Percentiles rank a stretch among this genome's conserved stretches.
Evolutionary conservation across 306 rosid species (phyloP).

Genomic region (Styphnolobium japonicum): DNA sequence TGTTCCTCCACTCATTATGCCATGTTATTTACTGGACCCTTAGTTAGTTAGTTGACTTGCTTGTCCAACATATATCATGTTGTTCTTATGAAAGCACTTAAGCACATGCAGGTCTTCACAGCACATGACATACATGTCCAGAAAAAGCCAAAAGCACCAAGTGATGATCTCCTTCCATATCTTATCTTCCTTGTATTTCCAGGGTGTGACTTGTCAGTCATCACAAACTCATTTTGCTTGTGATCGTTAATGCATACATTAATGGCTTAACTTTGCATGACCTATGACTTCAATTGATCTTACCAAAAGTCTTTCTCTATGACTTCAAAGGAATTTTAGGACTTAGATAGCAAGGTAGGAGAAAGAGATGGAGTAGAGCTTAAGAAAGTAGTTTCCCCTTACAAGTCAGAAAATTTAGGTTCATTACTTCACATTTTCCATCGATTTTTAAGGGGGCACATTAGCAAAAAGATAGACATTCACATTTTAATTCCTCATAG

Average conservation of each 20-base stretch:
- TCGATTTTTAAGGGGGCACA: neutral
- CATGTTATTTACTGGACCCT: neutral
- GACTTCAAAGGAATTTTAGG: neutral
- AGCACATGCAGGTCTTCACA: neutral
- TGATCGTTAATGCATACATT: neutral
- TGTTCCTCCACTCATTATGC: neutral
- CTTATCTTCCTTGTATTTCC: neutral
- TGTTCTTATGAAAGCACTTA: neutral
- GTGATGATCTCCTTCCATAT: neutral
- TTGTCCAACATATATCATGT: neutral
- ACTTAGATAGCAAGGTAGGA: neutral
- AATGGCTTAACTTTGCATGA: neutral
- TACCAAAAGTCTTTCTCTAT: neutral
- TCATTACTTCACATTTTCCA: neutral
- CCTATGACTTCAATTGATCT: neutral
- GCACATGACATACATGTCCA: neutral
- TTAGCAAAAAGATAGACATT: neutral
- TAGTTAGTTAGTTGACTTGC: neutral
- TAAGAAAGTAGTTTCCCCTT: neutral
- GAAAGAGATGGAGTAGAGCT: neutral
- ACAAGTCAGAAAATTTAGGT: neutral
- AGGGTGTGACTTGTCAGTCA: neutral
- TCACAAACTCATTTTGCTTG: neutral
- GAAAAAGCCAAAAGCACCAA: conserved; percentile 7
- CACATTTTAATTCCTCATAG: neutral